These are phyloP conservation scores for Ascocoryne sarcoides DNA, from an alignment of 2,329 filamentous ascomycete genomes.

Conservation along the genomic window DNA sequence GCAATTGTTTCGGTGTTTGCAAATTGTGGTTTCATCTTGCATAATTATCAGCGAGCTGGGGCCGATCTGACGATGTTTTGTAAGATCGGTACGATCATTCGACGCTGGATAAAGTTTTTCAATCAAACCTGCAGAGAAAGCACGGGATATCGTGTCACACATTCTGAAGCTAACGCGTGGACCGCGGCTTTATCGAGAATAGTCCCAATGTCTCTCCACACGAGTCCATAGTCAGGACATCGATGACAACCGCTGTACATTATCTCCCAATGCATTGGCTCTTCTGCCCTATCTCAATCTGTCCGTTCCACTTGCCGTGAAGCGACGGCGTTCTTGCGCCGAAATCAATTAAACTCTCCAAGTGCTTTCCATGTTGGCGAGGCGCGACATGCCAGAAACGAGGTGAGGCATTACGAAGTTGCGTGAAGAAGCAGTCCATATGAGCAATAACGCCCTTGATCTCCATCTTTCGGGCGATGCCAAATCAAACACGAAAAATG, in stretches of 20 bases:
- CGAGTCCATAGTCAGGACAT: neutral
- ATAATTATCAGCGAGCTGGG: no score
- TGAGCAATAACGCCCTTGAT: neutral
- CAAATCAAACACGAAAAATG: neutral
- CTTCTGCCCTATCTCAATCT: neutral
- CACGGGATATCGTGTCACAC: neutral
- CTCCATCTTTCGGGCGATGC: neutral
- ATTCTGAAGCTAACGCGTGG: neutral
- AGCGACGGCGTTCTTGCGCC: neutral
- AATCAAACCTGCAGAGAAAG: no score
- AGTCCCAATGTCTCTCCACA: neutral
- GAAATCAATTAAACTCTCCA: neutral
- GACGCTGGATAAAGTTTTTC: no score
- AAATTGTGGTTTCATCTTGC: no score
- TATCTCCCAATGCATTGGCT: neutral
- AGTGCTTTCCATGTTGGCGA: neutral
- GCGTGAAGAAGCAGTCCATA: neutral
- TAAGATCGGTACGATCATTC: no score
- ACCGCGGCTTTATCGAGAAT: neutral
- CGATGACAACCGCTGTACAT: neutral
- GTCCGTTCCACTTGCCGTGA: neutral
- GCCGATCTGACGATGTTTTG: no score
- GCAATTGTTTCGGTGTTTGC: no score
- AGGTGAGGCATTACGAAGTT: neutral
- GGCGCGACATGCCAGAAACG: neutral